These are phyloP conservation scores for Gnomoniopsis smithogilvyi DNA, from an alignment of 2,329 filamentous ascomycete species.

Conservation along the genomic window DNA sequence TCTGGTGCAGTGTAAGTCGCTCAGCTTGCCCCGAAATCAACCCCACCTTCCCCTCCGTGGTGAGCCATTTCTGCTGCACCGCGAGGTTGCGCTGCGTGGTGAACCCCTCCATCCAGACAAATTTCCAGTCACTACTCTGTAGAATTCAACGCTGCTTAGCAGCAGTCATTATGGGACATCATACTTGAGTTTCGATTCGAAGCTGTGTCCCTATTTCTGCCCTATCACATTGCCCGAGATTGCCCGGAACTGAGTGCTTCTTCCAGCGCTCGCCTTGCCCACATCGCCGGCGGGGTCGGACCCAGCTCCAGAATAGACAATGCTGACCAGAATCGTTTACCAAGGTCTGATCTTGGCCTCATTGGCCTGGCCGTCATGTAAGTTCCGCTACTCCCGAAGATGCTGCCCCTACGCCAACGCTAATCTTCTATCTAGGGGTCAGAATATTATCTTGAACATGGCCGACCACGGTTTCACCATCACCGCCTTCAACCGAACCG, in stretches of 20 bases:
- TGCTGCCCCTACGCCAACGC: conserved; percentile 1
- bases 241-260: conserved; percentile 31
- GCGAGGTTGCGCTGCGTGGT: conserved; percentile 20
- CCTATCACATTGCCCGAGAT: conserved; percentile 19
- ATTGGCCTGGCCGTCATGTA: conserved; percentile 91
- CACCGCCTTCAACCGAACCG: conserved; percentile 97
- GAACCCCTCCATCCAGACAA: conserved; percentile 10
- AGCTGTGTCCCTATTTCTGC: conserved; percentile 13
- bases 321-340: conserved; percentile 49
- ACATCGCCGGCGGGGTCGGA: conserved; percentile 64
- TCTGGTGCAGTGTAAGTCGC: conserved; percentile 66
- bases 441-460: conserved; percentile 88
- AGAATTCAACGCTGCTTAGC: not conserved
- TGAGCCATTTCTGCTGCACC: conserved; percentile 21
- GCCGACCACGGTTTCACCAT: conserved; percentile 94
- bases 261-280: conserved; percentile 70
- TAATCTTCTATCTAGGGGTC: conserved; percentile 46
- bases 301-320: conserved; percentile 35
- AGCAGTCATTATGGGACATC: not conserved
- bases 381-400: conserved; percentile 30
- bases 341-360: conserved; percentile 84
- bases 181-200: not conserved
- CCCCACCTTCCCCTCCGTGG: conserved; percentile 29
- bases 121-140: not conserved
- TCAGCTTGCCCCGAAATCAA: conserved; percentile 15